Evolutionary conservation across 192 early-diverging fungal genomes (phyloP).

Genomic region (Backusella sp.): DNA sequence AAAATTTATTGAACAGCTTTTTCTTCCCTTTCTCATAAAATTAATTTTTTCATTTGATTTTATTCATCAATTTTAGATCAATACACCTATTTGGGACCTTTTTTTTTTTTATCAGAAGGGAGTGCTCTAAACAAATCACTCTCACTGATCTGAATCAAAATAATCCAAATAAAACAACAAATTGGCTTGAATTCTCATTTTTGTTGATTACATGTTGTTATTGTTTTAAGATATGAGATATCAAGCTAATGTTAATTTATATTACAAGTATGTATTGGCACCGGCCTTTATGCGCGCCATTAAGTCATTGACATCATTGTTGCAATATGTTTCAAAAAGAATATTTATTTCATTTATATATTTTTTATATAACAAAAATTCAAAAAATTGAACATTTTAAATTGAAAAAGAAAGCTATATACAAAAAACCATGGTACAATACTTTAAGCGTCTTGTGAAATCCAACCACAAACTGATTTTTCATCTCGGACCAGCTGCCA

Average conservation of each 20-base stretch:
- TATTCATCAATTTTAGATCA: too few relatives aligned
- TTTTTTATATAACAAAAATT: background rate
- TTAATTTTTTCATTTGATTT: too few relatives aligned
- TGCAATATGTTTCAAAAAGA: background rate
- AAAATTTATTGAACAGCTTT: too few relatives aligned
- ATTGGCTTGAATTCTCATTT: too few relatives aligned
- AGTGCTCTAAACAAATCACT: too few relatives aligned
- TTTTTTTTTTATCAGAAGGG: too few relatives aligned
- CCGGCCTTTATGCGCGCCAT: constrained; percentile 1
- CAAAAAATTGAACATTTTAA: background rate
- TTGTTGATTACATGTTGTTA: too few relatives aligned
- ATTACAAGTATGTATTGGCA: background rate
- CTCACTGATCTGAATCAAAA: too few relatives aligned
- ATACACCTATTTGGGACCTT: too few relatives aligned
- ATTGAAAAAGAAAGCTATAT: background rate
- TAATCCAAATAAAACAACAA: too few relatives aligned
- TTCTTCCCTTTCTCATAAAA: too few relatives aligned
- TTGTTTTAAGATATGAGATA: background rate
- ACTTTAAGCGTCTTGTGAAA: constrained; percentile 20
- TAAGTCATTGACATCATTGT: background rate
- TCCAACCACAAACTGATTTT: constrained; percentile 49
- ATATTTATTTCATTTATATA: too few relatives aligned
- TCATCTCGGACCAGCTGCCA: constrained; percentile 63
- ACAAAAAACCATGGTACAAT: background rate
- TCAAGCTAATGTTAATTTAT: background rate